Evolutionary conservation across 2,329 filamentous ascomycete species (phyloP), one percentile per base, ranked within the genome.

Genomic region (Venturia pyrina): DNA sequence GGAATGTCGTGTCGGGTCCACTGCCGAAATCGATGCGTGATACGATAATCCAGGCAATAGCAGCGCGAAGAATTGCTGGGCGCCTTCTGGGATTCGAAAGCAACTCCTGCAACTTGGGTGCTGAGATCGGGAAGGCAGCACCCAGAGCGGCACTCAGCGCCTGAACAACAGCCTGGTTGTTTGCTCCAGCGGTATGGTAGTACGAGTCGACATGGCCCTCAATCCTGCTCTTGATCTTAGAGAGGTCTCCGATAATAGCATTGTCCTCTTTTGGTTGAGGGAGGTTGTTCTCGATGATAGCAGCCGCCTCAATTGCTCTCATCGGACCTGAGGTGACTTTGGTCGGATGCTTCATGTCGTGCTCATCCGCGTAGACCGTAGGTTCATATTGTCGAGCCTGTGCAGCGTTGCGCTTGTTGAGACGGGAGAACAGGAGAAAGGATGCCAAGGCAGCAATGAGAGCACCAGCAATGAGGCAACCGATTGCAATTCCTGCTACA

Each of bases 141-240:
- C 73, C 71, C 5, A 74, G 63, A 19, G 67, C 68, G 21, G 70
- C 69, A 32, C 74, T 65, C 44, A 71, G 69, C 11, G 71, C 70
- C 6, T 69, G 40, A 41, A 73, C 73, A 5, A 74, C 63, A 15
- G 71, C 28, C 7, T 68, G 71, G 5, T 69, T 63, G 34, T 66
- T 72, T 1, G 72, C 68, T n/a, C 64, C 67, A 6, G 67, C 65
- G 1, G 44, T 68, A 56, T 74, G 72, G 50, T 76, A 77, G 66
- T 73, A 77, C 60, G 72, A 76, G 63, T 74, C 72, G 40, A 75
- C 73, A 43, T 77, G 75, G 32, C 74, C 75, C 40, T 76, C 75
- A 68, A 76, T 74, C 37, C 70, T 65, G 43, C 70, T 73, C 63
- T 71, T 69, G 34, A 77, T 72, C 17, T 72, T 75, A 0, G 73